Evolutionary conservation across 2,329 filamentous ascomycete genomes (phyloP).

Genomic region (Fonsecaea pedrosoi): DNA sequence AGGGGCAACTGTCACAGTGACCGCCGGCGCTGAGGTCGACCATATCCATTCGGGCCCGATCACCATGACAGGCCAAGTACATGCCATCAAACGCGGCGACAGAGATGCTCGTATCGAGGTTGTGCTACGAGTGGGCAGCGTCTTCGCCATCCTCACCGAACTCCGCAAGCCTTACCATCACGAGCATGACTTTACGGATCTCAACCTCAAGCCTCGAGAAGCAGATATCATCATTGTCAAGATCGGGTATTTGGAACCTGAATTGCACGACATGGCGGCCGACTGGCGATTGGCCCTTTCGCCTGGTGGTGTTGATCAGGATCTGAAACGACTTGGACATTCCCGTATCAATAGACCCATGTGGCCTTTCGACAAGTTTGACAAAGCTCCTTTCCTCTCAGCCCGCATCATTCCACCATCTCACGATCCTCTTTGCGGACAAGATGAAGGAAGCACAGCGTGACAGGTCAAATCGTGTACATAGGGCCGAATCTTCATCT

Average conservation of each 20-base stretch:
- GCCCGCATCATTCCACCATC: constrained; percentile 12
- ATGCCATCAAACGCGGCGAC: constrained; percentile 14
- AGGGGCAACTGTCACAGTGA: constrained; percentile 15
- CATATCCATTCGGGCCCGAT: constrained; percentile 14
- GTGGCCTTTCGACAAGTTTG: constrained; percentile 15
- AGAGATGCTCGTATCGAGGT: constrained; percentile 11
- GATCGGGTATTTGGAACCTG: constrained; percentile 17
- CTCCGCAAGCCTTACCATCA: constrained; percentile 17
- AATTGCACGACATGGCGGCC: constrained; percentile 18
- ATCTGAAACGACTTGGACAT: constrained; percentile 16
- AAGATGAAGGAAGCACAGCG: not conserved
- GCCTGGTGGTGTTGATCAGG: constrained; percentile 18
- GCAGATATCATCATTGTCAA: constrained; percentile 16
- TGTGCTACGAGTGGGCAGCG: constrained; percentile 15
- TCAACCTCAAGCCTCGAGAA: constrained; percentile 14
- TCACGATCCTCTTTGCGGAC: not conserved
- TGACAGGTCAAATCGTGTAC: not conserved
- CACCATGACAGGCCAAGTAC: constrained; percentile 16
- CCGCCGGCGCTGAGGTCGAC: constrained; percentile 9
- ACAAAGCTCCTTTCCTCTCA: not conserved
- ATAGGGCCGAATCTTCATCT: not conserved
- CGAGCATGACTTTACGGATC: constrained; percentile 19
- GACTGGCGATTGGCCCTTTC: constrained; percentile 16
- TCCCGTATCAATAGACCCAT: constrained; percentile 15
- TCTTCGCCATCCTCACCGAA: constrained; percentile 16